A percentile compares a stretch with the other conserved stretches of the same genome.
phyloP scores from a whole-genome alignment of 2,329 filamentous ascomycete species.

The Ceratocystis diversiconidia region DNA sequence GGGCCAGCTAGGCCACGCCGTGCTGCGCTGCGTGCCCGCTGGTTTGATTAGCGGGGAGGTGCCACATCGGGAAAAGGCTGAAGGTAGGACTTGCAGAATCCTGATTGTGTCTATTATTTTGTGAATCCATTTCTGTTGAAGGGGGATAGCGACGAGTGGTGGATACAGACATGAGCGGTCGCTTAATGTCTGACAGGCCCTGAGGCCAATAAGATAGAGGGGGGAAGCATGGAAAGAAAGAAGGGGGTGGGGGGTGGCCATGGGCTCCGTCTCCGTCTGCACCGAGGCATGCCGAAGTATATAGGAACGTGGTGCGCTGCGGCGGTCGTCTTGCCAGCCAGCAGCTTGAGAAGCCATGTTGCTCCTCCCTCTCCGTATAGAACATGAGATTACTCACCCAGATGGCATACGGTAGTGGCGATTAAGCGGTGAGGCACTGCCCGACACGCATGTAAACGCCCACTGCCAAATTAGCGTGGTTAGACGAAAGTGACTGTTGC shows the following conservation, averaged over 20 bases:
- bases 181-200: background rate
- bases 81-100: background rate
- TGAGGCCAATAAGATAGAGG: background rate
- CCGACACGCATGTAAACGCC: too few species aligned
- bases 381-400: too few species aligned
- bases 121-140: background rate
- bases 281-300: too few species aligned
- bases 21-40: background rate
- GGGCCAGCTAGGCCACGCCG: background rate
- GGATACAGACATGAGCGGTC: background rate
- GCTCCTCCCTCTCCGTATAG: too few species aligned
- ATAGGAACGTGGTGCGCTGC: too few species aligned
- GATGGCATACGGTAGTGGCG: too few species aligned
- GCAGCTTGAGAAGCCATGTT: too few species aligned
- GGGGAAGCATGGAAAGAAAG: background rate
- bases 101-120: background rate
- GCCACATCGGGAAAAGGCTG: background rate
- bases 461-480: too few species aligned
- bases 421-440: too few species aligned
- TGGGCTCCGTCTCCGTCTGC: too few species aligned
- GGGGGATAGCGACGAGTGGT: background rate
- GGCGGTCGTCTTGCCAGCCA: too few species aligned
- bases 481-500: too few species aligned
- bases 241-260: background rate
- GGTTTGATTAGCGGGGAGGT: background rate